These are phyloP conservation scores for Symbiodinium pilosum DNA, from an alignment of 73 alveolate species.

Conservation along the genomic window DNA sequence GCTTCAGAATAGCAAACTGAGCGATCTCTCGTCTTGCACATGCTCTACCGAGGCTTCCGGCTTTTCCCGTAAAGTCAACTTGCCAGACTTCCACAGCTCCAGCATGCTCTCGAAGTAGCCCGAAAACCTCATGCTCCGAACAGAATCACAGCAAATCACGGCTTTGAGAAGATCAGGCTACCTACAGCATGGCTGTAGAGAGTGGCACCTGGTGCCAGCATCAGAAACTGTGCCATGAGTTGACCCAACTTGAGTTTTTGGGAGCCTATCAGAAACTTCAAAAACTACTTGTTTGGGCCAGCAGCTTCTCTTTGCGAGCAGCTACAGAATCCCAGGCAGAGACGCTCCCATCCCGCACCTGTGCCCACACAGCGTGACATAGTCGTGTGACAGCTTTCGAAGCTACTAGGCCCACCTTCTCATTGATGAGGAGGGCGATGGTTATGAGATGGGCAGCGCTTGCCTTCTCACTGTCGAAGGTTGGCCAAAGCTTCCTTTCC, in stretches of 20 bases:
- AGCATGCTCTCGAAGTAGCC: conserved; percentile 89
- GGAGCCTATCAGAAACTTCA: no score
- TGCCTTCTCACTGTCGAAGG: conserved; percentile 1
- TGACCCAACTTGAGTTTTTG: no score
- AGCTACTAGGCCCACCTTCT: conserved; percentile 17
- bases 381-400: neutral
- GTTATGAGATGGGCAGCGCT: conserved; percentile 60
- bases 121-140: conserved; percentile 27
- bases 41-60: neutral
- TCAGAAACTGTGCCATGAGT: no score
- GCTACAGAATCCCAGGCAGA: conserved; percentile 92
- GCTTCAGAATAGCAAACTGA: neutral
- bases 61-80: conserved; percentile 82
- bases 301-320: conserved; percentile 51
- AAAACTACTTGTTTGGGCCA: neutral
- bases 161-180: no score
- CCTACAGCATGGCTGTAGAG: no score
- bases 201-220: neutral
- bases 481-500: conserved; percentile 90
- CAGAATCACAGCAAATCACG: neutral
- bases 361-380: neutral
- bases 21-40: neutral
- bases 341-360: conserved; percentile 94
- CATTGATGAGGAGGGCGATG: conserved; percentile 86
- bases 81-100: conserved; percentile 90